These are phyloP conservation scores for Phoenix dactylifera DNA, from an alignment of 176 grass and related monocot genomes.

Conservation along the genomic window DNA sequence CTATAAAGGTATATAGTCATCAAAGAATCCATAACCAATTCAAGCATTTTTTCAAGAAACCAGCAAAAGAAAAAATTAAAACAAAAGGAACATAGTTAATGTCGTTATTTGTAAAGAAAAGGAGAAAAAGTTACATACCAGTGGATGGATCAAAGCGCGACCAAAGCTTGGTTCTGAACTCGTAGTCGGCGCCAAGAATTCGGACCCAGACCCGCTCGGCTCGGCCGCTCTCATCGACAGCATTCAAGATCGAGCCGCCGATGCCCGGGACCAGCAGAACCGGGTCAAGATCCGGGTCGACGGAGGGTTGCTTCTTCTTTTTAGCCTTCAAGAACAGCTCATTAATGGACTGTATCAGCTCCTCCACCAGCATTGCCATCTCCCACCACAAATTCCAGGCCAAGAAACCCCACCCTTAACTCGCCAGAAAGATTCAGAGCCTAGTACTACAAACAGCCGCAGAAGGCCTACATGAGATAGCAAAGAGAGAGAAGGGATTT, in stretches of 20 bases:
- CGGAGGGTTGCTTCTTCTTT: slow-evolving; percentile 41
- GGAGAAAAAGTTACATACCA: slow-evolving; percentile 22
- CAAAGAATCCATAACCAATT: too few species aligned
- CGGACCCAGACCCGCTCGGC: slow-evolving; percentile 85
- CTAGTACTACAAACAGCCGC: too few species aligned
- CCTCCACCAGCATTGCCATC: slow-evolving; percentile 53
- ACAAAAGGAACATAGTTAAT: too few species aligned
- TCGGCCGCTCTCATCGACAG: slow-evolving; percentile 65
- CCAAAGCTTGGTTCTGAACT: slow-evolving; percentile 74
- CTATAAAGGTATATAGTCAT: too few species aligned
- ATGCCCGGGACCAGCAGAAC: slow-evolving; percentile 84
- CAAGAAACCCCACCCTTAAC: background rate
- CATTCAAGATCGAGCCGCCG: slow-evolving; percentile 63
- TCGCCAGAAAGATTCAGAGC: too few species aligned
- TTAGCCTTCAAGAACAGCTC: slow-evolving; percentile 55
- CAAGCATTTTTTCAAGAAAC: too few species aligned
- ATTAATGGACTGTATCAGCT: slow-evolving; percentile 58
- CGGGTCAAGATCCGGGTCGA: slow-evolving; percentile 64
- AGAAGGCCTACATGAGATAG: too few species aligned
- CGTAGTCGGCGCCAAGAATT: slow-evolving; percentile 72
- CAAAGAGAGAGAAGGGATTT: too few species aligned
- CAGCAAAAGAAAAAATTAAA: too few species aligned
- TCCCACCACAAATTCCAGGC: background rate
- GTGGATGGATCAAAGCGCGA: slow-evolving; percentile 76
- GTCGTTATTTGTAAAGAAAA: background rate